Base-by-base conservation (phyloP, 225 moss, liverwort and hornwort species). In the Physcomitrellopsis africana region DNA sequence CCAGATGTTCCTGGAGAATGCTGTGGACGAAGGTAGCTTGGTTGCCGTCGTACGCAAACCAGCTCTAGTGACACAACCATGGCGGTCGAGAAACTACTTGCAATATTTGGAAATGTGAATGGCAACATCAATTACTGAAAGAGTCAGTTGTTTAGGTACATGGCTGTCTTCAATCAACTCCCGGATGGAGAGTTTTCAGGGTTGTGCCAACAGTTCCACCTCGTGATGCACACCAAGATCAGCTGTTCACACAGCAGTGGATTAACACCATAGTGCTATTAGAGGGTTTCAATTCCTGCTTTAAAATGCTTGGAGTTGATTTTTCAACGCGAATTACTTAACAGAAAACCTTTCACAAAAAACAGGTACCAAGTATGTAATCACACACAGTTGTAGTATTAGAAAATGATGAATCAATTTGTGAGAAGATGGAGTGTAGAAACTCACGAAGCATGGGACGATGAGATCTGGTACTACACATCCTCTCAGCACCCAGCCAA, bases 11-110 rank as follows among this genome's bases (percentile, higher is more conserved):
- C 73, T 80, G 11, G 62, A 69, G 56, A 69, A 76, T 66, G 77
- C 79, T 23, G 48, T 86, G 11, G 43, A 86, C 43, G 55, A 79
- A 22, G 79, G 77, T 57, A 82, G 77, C 3, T 27, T 69, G 44
- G 63, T 85, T 1, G 77, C 73, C 12, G 43, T 46, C 26, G 45
- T 86, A 41, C 74, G 71, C 42, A 71, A 77, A 61, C 82, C 82
- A 26, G 51, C 67, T 62, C 76, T 61, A 51, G 57, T 52, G 32
- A 55, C 27, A 57, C 56, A 3, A 44, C 58, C 42, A 63, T 26
- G 69, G 1, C 67, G 44, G 46, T 69, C 29, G 49, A 74, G 58
- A 52, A 45, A 67, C 63, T 43, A 32, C 43, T 63, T 71, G 68
- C 56, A 18, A 77, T 76, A 29, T 51, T 67, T 55, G 70, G 41